Evolutionary conservation across 768 basidiomycete species (phyloP).

Genomic region (Boletus tomentosulus): DNA sequence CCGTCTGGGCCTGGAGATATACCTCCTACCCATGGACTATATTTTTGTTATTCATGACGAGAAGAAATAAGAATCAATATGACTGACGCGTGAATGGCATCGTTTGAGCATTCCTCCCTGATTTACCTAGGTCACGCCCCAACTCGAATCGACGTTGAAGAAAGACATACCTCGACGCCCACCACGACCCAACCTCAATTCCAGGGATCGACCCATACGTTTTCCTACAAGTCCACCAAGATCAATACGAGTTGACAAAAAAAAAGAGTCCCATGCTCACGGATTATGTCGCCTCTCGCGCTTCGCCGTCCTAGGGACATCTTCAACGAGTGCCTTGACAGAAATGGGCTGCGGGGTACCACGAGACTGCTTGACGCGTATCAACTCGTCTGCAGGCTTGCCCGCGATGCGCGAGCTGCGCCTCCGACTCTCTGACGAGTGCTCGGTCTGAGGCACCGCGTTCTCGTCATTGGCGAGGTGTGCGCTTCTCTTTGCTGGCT

Average conservation of each 20-base stretch:
- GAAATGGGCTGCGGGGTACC: conserved; percentile 36
- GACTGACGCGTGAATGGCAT: conserved; percentile 82
- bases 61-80: neutral
- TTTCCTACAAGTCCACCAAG: conserved; percentile 46
- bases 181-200: conserved; percentile 77
- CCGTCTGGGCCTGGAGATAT: conserved; percentile 61
- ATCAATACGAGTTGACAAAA: conserved; percentile 15
- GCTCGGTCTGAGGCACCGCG: neutral
- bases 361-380: conserved; percentile 34
- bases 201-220: conserved; percentile 78
- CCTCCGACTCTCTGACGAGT: conserved; percentile 35
- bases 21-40: conserved; percentile 79
- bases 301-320: conserved; percentile 34
- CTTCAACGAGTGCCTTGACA: conserved; percentile 34
- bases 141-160: neutral
- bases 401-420: conserved; percentile 65
- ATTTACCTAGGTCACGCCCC: neutral
- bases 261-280: conserved; percentile 11
- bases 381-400: conserved; percentile 48
- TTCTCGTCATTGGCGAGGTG: conserved; percentile 22
- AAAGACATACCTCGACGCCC: conserved; percentile 56
- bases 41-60: neutral
- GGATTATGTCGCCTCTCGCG: conserved; percentile 31
- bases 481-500: conserved; percentile 15
- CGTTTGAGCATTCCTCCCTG: conserved; percentile 63